phyloP scores from a whole-genome alignment of 192 early-diverging fungal species.

The Backusella mclennaniae region DNA sequence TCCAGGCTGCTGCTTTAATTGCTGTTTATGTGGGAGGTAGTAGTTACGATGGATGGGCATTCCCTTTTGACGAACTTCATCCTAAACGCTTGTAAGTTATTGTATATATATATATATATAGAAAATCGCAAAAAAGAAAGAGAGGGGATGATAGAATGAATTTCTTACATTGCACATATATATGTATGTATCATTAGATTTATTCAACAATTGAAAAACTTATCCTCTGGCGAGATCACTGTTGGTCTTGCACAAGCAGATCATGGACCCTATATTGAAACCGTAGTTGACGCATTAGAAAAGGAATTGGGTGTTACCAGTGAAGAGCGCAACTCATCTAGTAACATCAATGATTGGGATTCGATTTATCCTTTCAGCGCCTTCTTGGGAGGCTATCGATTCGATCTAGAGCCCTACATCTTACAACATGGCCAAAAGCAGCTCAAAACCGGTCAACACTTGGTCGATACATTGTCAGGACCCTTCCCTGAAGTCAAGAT shows the following conservation, averaged over 20 bases:
- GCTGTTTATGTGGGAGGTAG: slow-evolving; percentile 31
- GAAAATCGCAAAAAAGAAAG: neutral
- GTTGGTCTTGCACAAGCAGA: slow-evolving; percentile 61
- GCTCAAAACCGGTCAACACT: slow-evolving; percentile 8
- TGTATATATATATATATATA: neutral
- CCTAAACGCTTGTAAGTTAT: slow-evolving; percentile 55
- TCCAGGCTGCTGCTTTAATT: slow-evolving; percentile 36
- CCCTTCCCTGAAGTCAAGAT: slow-evolving; percentile 39
- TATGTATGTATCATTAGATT: slow-evolving; percentile 30
- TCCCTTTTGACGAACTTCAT: slow-evolving; percentile 58
- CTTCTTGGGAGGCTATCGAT: slow-evolving; percentile 52
- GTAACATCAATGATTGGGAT: slow-evolving; percentile 53
- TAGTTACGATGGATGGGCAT: slow-evolving; percentile 19
- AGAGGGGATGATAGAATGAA: neutral
- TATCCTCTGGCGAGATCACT: slow-evolving; percentile 53
- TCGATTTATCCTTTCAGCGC: slow-evolving; percentile 63
- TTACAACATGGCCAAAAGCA: slow-evolving; percentile 36
- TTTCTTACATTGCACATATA: neutral
- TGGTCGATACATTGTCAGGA: slow-evolving; percentile 21
- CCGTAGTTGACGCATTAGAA: slow-evolving; percentile 43
- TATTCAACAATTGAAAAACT: slow-evolving; percentile 61
- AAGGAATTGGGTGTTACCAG: slow-evolving; percentile 36
- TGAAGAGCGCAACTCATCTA: slow-evolving; percentile 18
- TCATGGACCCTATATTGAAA: slow-evolving; percentile 43
- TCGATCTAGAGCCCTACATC: slow-evolving; percentile 44